These are phyloP conservation scores for Fusarium continuum DNA, from an alignment of 2,329 filamentous ascomycete genomes.

Conservation along the genomic window DNA sequence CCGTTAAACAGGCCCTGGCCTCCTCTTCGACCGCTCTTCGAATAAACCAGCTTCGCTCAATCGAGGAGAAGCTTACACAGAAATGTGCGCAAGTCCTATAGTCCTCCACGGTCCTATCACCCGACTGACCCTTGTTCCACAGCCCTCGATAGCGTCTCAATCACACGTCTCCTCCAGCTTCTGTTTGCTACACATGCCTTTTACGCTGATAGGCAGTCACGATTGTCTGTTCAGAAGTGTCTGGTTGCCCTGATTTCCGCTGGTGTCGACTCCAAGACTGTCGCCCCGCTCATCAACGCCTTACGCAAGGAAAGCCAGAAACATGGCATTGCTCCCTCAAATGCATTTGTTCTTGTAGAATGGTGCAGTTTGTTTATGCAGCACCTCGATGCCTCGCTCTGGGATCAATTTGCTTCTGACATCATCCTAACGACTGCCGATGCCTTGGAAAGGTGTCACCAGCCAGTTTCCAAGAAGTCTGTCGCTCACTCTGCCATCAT, in stretches of 20 bases:
- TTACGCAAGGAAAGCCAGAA: conserved; percentile 80
- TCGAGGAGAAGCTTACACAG: conserved; percentile 66
- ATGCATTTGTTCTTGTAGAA: conserved; percentile 87
- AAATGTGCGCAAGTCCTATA: conserved; percentile 56
- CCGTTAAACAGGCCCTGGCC: conserved; percentile 60
- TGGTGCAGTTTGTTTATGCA: conserved; percentile 88
- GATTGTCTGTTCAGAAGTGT: conserved; percentile 84
- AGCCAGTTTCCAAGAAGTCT: conserved; percentile 68
- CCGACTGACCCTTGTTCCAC: conserved; percentile 33
- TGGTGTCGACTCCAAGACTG: conserved; percentile 61
- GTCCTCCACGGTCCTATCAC: conserved; percentile 7
- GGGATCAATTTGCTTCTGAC: conserved; percentile 71
- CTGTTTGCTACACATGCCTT: conserved; percentile 89
- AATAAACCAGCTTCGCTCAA: conserved; percentile 61
- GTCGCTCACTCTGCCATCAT: conserved; percentile 79
- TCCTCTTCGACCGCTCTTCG: conserved; percentile 70
- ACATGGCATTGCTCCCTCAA: conserved; percentile 77
- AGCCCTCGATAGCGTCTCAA: conserved; percentile 60
- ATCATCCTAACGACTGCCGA: conserved; percentile 75
- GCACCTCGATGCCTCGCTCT: conserved; percentile 68
- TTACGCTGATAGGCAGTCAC: conserved; percentile 86
- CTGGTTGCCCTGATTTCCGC: conserved; percentile 72
- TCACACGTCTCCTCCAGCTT: conserved; percentile 69
- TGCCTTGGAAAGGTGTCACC: conserved; percentile 80
- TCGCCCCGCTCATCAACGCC: conserved; percentile 72